Evolutionary conservation across 1,284 basidiomycete species (phyloP).

Genomic region (Cutaneotrichosporon arboriforme): DNA sequence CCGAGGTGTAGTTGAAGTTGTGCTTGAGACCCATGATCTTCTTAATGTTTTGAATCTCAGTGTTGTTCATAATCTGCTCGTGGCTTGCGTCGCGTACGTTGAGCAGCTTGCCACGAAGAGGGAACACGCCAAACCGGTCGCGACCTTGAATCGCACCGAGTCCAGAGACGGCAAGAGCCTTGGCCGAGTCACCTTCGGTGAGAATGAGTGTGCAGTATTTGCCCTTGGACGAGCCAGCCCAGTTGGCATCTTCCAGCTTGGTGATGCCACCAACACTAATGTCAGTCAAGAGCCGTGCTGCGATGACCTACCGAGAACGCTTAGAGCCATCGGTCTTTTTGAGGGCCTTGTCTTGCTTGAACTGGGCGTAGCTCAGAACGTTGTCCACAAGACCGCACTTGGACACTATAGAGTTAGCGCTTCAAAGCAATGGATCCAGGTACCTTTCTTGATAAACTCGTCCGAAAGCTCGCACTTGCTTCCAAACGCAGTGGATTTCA

Average conservation of each 20-base stretch:
- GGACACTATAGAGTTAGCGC: slow-evolving; percentile 57
- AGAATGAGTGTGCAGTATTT: slow-evolving; percentile 89
- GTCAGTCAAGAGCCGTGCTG: slow-evolving; percentile 41
- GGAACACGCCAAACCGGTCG: slow-evolving; percentile 96
- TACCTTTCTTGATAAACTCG: slow-evolving; percentile 94
- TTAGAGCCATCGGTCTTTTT: slow-evolving; percentile 97
- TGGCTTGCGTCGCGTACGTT: slow-evolving; percentile 97
- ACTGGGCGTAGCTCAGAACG: slow-evolving; percentile 91
- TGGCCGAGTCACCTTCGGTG: slow-evolving; percentile 99
- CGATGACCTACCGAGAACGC: slow-evolving; percentile 62
- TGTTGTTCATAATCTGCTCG: slow-evolving; percentile 96
- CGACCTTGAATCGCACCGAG: slow-evolving; percentile 83
- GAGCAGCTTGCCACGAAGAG: slow-evolving; percentile 90
- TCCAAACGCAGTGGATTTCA: slow-evolving; percentile 80
- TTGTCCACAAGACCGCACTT: slow-evolving; percentile 91
- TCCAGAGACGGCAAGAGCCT: slow-evolving; percentile 90
- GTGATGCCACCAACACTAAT: slow-evolving; percentile 80
- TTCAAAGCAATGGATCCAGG: slow-evolving; percentile 19
- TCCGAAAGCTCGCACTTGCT: slow-evolving; percentile 85
- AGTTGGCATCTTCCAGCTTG: slow-evolving; percentile 96
- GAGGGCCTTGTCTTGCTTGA: slow-evolving; percentile 90
- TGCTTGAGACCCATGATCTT: slow-evolving; percentile 96
- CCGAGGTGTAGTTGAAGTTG: slow-evolving; percentile 75
- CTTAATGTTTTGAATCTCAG: slow-evolving; percentile 95
- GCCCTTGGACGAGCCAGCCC: slow-evolving; percentile 80